Base-by-base conservation (phyloP, 371 early-diverging fungal genomes). In the Mucor irregularis region DNA sequence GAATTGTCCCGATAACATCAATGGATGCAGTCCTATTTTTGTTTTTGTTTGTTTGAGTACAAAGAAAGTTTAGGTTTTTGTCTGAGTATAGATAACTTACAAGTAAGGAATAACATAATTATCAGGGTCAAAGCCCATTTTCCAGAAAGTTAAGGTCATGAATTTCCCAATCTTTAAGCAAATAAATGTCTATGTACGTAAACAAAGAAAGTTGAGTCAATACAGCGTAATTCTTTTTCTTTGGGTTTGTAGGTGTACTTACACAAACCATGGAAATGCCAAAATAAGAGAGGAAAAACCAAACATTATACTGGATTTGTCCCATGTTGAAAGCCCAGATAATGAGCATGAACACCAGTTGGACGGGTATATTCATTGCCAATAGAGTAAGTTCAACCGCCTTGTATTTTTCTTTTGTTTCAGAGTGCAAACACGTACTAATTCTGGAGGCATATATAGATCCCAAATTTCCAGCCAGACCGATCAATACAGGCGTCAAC, bases 391-490 rank as follows among this genome's bases (percentile, higher is more conserved):
- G 58, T 61, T 86, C 87, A 0, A 82, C 82, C 0, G 68, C 61
- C 17, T 73, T 66, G 53, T 84, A 83, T 42, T 78, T 78, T 59
- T 82, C 76, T 26, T 68, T 64, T 21, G 61, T 69, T 46, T 77
- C 78, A 14, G 73, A 69, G 61, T 93, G 94, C 21, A 94, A 62
- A 31, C 82, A 73, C 5, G 93, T 93, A 10, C 92, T 89, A 34
- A 93, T 84, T 9, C 91, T 78, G 7, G 91, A 90, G 0, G 90
- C 89, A 61, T 88, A 93, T 14, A 94, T 88, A 9, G 90, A 87
- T 11, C 90, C 90, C 25, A 94, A 63, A 66, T 94, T 93, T 22
- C 94, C 93, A 11, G 86, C 82, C n/a, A 88, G 54, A 3, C 88
- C 90, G 63, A 84, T 88, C 44, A 90, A 61, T 1, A 90, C 89